Percentiles rank a stretch among this genome's conserved stretches.
Conservation (phyloP, 1,284 basidiomycete species). For the Ustilago xerochloae region DNA sequence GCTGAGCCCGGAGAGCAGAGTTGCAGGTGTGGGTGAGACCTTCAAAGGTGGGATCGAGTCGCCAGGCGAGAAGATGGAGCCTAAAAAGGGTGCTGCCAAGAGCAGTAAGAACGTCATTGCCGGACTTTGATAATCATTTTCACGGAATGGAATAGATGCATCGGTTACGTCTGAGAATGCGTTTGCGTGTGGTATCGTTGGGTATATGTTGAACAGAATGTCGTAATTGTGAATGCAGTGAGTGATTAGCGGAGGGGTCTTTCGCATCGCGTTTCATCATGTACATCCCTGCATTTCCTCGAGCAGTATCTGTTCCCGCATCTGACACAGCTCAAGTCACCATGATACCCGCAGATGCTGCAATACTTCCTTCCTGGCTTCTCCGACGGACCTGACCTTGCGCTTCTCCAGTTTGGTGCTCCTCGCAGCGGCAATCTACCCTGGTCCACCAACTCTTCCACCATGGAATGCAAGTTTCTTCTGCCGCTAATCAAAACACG, state of each 20-base stretch:
- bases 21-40: conserved; percentile 48
- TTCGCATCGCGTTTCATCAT: conserved; percentile 45
- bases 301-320: conserved; percentile 42
- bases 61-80: conserved; percentile 31
- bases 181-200: background rate
- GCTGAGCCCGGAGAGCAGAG: conserved; percentile 34
- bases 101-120: conserved; percentile 35
- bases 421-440: conserved; percentile 23
- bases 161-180: background rate
- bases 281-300: conserved; percentile 26
- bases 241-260: conserved; percentile 31
- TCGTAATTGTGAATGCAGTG: background rate
- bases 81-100: background rate
- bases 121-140: conserved; percentile 15
- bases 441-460: conserved; percentile 39
- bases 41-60: conserved; percentile 54
- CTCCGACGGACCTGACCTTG: conserved; percentile 13
- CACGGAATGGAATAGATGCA: background rate
- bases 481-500: conserved; percentile 24
- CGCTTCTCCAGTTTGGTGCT: conserved; percentile 24
- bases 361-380: conserved; percentile 31
- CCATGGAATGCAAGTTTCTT: conserved; percentile 28
- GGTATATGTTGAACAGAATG: conserved; percentile 13
- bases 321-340: conserved; percentile 34
- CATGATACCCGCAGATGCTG: conserved; percentile 44